These are phyloP conservation scores for Bretschneidera sinensis DNA, from an alignment of 345 rosid genomes.

Conservation along the genomic window DNA sequence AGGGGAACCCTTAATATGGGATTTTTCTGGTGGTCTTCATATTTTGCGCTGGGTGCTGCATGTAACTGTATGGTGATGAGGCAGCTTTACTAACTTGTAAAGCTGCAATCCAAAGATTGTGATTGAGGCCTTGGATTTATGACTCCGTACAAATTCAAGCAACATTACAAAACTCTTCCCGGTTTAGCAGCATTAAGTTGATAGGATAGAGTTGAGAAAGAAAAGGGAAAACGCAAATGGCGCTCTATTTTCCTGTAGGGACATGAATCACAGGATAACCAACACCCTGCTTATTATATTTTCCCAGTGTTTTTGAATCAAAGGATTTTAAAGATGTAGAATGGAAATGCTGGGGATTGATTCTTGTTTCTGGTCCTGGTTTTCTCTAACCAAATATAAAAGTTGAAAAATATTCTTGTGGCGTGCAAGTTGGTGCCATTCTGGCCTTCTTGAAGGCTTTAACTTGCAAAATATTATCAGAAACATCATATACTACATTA, in stretches of 20 bases:
- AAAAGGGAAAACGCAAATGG: neutral
- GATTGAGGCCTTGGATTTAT: no score
- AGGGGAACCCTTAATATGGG: constrained; percentile 25
- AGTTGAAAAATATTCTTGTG: no score
- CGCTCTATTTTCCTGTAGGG: constrained; percentile 13
- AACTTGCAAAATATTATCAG: no score
- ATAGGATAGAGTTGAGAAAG: neutral
- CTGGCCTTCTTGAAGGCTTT: no score
- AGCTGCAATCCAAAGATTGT: constrained; percentile 8
- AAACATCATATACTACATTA: no score
- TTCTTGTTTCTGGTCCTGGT: no score
- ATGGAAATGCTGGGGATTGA: neutral
- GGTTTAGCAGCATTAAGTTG: constrained; percentile 1
- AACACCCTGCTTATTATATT: neutral
- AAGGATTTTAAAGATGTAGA: no score
- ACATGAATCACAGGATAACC: neutral
- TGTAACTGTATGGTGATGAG: constrained; percentile 7
- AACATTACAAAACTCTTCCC: neutral
- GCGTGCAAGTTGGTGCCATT: no score
- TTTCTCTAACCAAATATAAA: no score
- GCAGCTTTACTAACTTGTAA: constrained; percentile 5
- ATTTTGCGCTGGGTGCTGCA: no score
- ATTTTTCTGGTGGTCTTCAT: neutral
- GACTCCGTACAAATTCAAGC: neutral
- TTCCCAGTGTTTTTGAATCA: no score